These are phyloP conservation scores for Buxus sempervirens DNA, from an alignment of 164 flowering plant genomes.

Conservation along the genomic window DNA sequence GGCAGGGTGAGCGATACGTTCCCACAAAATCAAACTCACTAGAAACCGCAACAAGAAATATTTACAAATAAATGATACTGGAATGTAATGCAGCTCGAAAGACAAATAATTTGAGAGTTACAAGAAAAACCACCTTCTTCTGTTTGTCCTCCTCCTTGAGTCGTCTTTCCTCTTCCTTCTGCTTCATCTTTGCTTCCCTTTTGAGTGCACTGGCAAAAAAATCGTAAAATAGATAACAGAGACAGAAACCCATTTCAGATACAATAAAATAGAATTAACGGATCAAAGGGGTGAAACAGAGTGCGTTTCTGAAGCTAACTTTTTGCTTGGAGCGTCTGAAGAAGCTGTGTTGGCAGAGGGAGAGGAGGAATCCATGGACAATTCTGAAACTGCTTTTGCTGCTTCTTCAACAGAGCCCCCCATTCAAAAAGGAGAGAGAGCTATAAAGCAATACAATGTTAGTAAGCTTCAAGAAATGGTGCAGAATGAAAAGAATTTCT, in stretches of 20 bases:
- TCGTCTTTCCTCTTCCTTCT: constrained; percentile 60
- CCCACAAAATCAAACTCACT: too few species aligned
- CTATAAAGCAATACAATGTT: too few species aligned
- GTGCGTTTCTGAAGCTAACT: constrained; percentile 19
- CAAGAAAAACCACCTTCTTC: constrained; percentile 18
- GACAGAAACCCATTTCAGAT: neutral
- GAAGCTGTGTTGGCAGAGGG: constrained; percentile 13
- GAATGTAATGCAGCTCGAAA: neutral
- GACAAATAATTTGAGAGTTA: neutral
- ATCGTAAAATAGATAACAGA: neutral
- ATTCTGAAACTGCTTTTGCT: constrained; percentile 22
- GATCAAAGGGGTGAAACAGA: neutral
- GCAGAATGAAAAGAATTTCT: too few species aligned
- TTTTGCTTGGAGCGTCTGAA: constrained; percentile 44
- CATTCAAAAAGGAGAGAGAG: constrained; percentile 2
- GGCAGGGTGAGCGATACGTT: too few species aligned
- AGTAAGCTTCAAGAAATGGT: too few species aligned
- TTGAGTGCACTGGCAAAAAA: constrained; percentile 44
- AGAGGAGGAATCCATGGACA: constrained; percentile 23
- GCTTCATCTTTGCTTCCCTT: constrained; percentile 47
- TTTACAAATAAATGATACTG: too few species aligned
- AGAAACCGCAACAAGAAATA: too few species aligned
- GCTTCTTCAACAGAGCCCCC: constrained; percentile 30
- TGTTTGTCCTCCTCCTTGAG: constrained; percentile 51
- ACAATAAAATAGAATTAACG: neutral